Base-by-base conservation (phyloP, 495 filamentous ascomycete species). In the Penicillium riverlandense region DNA sequence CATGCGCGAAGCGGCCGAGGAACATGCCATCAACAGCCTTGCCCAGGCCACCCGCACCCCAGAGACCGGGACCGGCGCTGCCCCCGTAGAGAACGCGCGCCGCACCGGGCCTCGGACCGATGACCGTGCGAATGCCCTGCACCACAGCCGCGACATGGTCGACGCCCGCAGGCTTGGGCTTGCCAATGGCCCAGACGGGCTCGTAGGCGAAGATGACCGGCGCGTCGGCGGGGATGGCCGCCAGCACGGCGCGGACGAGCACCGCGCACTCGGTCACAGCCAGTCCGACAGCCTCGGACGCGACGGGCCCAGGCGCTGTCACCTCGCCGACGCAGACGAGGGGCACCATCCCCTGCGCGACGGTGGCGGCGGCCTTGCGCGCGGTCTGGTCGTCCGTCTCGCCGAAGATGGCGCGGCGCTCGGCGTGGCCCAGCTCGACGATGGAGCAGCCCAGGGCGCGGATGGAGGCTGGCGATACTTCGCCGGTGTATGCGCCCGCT, bases 121-220 rank as follows among this genome's bases (percentile, higher is more conserved):
- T 54, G 2, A 70, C 59, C 3, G 56, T 49, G 32, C 80, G 70
- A 35, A 94, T 67, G 7, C 73, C 72, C 49, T 71, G 67, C 37
- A 84, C 78, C n/a, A 90, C 86, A 30, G 68, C 74, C 4, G 76
- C 70, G 4, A 95, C 86, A 62, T 92, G 81, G 44, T 84, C 79
- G 27, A 78, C 74, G 8, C 69, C 67, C 4, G 88, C 88, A n/a
- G 88, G 87, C 50, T 79, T 70, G 0, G 68, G 65, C 27, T 85
- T 76, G 3, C 88, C 88, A 63, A 94, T 94, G 0, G 87, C 88
- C 88, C 88, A 94, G 1, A 91, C 85, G 9, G 88, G 88, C 68
- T 95, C 88, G 58, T 95, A 95, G 4, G 87, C 88, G 33, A 92
- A 72, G 11, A 90, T 79, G 13, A 91, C 75, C n/a, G 88, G 78